Evolutionary conservation across 257 asterid species (phyloP).

Genomic region (Solanum gracilifrons): DNA sequence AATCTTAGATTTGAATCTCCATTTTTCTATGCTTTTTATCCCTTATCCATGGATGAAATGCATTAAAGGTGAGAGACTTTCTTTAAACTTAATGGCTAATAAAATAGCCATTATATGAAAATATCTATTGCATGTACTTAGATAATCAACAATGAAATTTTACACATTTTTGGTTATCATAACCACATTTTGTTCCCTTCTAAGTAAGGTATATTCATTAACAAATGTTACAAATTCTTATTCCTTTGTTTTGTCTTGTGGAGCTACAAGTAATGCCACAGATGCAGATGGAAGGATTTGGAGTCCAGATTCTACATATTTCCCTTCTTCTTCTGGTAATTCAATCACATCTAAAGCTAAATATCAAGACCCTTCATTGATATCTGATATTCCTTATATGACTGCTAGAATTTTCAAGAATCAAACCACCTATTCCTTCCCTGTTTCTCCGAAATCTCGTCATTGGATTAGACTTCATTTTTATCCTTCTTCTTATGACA

Average conservation of each 20-base stretch:
- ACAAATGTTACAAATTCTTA: slow-evolving; percentile 5
- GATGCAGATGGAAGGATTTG: slow-evolving; percentile 43
- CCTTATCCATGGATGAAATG: not conserved
- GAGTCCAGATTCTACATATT: slow-evolving; percentile 34
- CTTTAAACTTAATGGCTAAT: not conserved
- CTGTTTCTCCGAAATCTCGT: slow-evolving; percentile 23
- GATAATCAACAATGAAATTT: not conserved
- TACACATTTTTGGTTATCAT: not conserved
- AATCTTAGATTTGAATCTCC: not conserved
- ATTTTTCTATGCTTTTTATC: not conserved
- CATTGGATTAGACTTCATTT: slow-evolving; percentile 70
- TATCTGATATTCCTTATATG: slow-evolving; percentile 63
- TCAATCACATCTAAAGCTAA: slow-evolving; percentile 28
- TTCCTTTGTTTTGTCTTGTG: slow-evolving; percentile 47
- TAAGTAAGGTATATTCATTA: not conserved
- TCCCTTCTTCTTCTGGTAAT: slow-evolving; percentile 14
- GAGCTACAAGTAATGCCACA: slow-evolving; percentile 25
- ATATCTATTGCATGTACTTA: not conserved
- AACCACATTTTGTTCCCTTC: not conserved
- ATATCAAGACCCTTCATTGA: slow-evolving; percentile 59
- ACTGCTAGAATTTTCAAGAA: slow-evolving; percentile 45
- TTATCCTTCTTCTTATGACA: slow-evolving; percentile 42
- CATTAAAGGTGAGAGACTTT: not conserved
- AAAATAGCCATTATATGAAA: not conserved
- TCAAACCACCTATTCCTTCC: slow-evolving; percentile 33